Base-by-base conservation (phyloP, 2,329 filamentous ascomycete genomes). In the Bretziella fagacearum region DNA sequence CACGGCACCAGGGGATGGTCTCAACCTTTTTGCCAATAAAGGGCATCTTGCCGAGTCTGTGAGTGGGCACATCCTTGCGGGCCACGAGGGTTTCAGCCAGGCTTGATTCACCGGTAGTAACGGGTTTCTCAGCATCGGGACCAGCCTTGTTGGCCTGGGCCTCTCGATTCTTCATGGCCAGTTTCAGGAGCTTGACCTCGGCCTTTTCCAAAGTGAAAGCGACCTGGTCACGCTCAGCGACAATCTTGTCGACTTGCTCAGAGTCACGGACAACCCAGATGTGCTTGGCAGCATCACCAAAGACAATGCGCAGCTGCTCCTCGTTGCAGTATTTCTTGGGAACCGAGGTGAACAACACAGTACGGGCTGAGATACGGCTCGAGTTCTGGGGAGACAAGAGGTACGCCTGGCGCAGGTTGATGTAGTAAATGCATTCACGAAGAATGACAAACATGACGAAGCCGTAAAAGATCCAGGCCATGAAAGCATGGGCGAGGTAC, bases 331-430 rank as follows among this genome's bases (percentile, higher is more conserved):
- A 93, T 6, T 77, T 66, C 17, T 77, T 65, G 2, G 89, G 89
- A 1, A 95, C 85, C 2, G 84, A 81, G 2, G 85, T 81, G 61
- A 94, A 86, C 10, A 98, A 75, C 1, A 96, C 82, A 1, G 87
- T 95, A 46, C 85, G 78, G 2, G 87, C 89, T 2, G 89, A 95
- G 39, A 95, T 77, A 49, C 87, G 82, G 56, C 79, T 81, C 46
- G 85, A 74, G 59, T 93, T 93, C 41, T 83, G 69, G 8, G 86
- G 85, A 8, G 85, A 87, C 47, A 93, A 73, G 33, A 93, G 74
- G 63, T 93, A 95, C 0, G 89, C 89, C 63, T 96, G 89, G 53
- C 87, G 82, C 44, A 96, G 65, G 57, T 93, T 93, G 66, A 95
- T 81, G 63, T 84, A 93, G 70, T 80, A 94, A 55, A 96, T 81